A percentile compares a stretch with the other conserved stretches of the same genome.
These are phyloP conservation scores for Agaricus subrufescens DNA, from an alignment of 768 basidiomycete species.

Conservation along the genomic window DNA sequence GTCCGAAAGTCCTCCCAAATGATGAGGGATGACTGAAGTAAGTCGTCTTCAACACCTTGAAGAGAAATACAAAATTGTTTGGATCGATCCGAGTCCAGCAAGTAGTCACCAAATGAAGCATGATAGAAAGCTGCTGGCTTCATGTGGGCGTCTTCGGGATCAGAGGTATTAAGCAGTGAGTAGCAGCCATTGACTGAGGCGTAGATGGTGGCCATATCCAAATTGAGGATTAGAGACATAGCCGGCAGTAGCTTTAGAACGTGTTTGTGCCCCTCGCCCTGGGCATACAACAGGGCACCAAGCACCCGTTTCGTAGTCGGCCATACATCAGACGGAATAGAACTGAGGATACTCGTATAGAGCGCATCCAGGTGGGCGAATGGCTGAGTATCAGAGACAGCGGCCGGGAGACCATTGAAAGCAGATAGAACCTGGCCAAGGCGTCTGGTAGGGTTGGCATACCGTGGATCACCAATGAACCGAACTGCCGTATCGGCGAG, in stretches of 20 bases:
- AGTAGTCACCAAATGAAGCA: slow-evolving; percentile 34
- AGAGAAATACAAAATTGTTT: slow-evolving; percentile 8
- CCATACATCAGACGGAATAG: neutral
- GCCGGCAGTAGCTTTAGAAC: neutral
- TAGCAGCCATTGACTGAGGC: neutral
- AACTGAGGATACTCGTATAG: neutral
- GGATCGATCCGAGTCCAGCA: neutral
- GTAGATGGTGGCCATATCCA: neutral
- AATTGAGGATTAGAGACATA: neutral
- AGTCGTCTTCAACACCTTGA: no score
- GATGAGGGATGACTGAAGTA: no score
- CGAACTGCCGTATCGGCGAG: neutral
- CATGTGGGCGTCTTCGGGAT: neutral
- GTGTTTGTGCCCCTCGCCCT: neutral
- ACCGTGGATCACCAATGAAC: neutral
- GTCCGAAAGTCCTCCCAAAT: no score
- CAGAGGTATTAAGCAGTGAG: neutral
- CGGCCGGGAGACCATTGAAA: neutral
- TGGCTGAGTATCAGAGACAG: neutral
- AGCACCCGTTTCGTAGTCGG: neutral
- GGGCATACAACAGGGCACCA: neutral
- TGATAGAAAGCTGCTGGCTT: neutral
- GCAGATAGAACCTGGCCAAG: neutral
- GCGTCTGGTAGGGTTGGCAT: neutral
- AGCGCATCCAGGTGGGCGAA: neutral